These are phyloP conservation scores for Talaromyces sp. DNA, from an alignment of 2,329 filamentous ascomycete genomes.

Conservation along the genomic window DNA sequence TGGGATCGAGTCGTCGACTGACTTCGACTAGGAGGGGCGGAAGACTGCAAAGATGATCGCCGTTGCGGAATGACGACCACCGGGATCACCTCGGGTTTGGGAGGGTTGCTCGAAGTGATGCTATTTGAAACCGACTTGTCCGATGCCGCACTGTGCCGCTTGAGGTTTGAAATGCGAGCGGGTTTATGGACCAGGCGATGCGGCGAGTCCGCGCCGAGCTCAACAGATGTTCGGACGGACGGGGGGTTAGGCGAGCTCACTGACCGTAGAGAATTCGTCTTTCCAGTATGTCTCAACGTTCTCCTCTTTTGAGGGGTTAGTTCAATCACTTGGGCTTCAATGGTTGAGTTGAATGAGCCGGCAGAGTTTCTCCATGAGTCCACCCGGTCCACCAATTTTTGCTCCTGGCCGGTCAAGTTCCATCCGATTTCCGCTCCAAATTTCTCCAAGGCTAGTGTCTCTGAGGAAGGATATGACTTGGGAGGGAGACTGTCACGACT, in stretches of 20 bases:
- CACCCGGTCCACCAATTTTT: slow-evolving; percentile 21
- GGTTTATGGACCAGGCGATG: slow-evolving; percentile 49
- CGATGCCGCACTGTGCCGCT: slow-evolving; percentile 39
- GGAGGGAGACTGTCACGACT: background rate
- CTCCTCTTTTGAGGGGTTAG: slow-evolving; percentile 41
- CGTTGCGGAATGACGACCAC: slow-evolving; percentile 46
- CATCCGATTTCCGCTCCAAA: background rate
- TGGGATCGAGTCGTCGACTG: slow-evolving; percentile 35
- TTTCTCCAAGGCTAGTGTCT: background rate
- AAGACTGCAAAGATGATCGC: slow-evolving; percentile 39
- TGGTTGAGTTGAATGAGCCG: slow-evolving; percentile 49
- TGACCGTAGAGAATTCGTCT: slow-evolving; percentile 47
- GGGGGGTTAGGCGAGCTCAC: slow-evolving; percentile 40
- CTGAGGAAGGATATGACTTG: background rate
- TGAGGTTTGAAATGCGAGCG: slow-evolving; percentile 44
- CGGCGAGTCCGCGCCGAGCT: slow-evolving; percentile 36
- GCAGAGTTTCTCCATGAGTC: slow-evolving; percentile 43
- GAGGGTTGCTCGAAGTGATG: slow-evolving; percentile 25
- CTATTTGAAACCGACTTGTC: slow-evolving; percentile 26
- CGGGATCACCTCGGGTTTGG: slow-evolving; percentile 37
- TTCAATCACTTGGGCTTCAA: slow-evolving; percentile 53
- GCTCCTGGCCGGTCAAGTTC: slow-evolving; percentile 29
- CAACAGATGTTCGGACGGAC: slow-evolving; percentile 42
- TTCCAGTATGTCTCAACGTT: slow-evolving; percentile 50
- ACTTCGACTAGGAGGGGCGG: slow-evolving; percentile 30